These are phyloP conservation scores for Mucor piriformis DNA, from an alignment of 371 early-diverging fungal genomes.

Conservation along the genomic window DNA sequence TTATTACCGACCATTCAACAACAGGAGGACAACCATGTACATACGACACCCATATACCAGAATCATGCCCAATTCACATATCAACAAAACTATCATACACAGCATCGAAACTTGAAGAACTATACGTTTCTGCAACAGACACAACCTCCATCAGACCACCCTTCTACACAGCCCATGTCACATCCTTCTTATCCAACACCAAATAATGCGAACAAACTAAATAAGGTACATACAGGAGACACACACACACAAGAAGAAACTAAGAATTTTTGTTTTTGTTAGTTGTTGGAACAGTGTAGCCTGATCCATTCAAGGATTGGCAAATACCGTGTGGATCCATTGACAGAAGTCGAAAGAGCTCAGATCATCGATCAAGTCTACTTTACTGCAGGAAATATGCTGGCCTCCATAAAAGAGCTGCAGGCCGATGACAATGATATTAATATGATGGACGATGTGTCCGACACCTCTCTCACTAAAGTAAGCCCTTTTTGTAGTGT, in stretches of 20 bases:
- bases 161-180: neutral
- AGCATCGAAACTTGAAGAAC: neutral
- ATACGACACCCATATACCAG: neutral
- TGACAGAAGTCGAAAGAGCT: constrained; percentile 23
- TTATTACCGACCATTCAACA: neutral
- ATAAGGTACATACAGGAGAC: neutral
- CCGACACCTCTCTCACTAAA: too few relatives aligned
- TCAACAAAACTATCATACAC: constrained; percentile 14
- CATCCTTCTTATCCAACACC: neutral
- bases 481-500: neutral
- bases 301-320: constrained; percentile 16
- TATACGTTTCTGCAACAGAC: neutral
- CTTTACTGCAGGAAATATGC: constrained; percentile 13
- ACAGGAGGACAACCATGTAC: neutral
- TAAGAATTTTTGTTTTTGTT: too few relatives aligned
- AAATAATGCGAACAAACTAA: neutral
- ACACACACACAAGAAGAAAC: too few relatives aligned
- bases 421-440: neutral
- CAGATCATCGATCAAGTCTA: constrained; percentile 26
- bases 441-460: too few relatives aligned
- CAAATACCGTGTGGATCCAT: constrained; percentile 26
- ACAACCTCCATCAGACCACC: neutral
- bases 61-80: neutral
- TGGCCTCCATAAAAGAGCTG: constrained; percentile 6
- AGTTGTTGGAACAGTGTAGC: constrained; percentile 26